A percentile compares a stretch with the other conserved stretches of the same genome.
phyloP scores from a whole-genome alignment of 805 yeast species.

The Starmerella floris region DNA sequence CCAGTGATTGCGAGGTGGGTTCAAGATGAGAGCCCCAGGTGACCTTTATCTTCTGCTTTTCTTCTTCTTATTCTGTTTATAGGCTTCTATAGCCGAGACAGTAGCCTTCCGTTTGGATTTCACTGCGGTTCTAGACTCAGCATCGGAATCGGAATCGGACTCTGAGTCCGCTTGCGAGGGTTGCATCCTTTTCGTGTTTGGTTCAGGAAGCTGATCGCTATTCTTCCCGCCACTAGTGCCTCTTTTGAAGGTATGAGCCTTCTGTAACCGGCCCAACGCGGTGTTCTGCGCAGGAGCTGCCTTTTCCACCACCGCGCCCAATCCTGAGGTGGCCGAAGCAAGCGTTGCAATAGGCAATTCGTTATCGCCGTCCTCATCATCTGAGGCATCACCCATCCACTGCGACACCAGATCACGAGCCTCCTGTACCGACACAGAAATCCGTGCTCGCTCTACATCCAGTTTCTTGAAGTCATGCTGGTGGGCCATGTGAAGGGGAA shows the following conservation, averaged over 20 bases:
- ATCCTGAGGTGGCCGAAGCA: background rate
- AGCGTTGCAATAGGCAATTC: background rate
- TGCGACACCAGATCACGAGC: conserved; percentile 17
- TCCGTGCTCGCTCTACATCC: conserved; percentile 18
- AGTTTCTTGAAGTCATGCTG: conserved; percentile 13
- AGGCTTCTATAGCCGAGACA: conserved; percentile 13
- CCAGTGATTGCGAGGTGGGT: no score
- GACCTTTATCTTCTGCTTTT: conserved; percentile 1
- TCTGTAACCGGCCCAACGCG: conserved; percentile 7
- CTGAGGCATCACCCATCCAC: conserved; percentile 16
- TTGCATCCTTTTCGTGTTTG: background rate
- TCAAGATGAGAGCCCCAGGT: no score
- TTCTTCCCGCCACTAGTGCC: no score
- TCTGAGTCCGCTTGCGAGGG: background rate
- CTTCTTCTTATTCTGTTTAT: conserved; percentile 9
- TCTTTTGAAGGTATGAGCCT: conserved; percentile 1
- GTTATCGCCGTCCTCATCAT: conserved; percentile 8
- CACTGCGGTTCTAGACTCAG: conserved; percentile 10
- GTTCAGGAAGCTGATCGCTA: no score
- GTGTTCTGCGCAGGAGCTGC: conserved; percentile 2
- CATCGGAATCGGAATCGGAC: conserved; percentile 11
- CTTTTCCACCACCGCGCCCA: background rate
- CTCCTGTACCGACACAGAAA: conserved; percentile 14
- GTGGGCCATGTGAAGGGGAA: background rate
- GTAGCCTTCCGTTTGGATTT: background rate